Evolutionary conservation across 192 early-diverging fungal species (phyloP).

Genomic region (Backusella liffmaniae): DNA sequence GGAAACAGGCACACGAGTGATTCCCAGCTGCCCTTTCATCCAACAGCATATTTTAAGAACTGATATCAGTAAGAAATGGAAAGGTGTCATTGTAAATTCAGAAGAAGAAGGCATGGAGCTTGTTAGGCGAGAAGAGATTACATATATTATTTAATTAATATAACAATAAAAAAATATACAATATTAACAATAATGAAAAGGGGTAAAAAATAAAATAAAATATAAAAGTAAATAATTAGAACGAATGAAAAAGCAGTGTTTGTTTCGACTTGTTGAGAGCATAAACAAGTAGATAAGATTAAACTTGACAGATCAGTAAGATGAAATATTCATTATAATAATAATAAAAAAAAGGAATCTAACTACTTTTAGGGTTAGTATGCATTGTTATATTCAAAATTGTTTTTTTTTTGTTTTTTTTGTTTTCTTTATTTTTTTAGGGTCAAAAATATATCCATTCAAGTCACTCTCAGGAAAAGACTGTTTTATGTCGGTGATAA

Average conservation of each 20-base stretch:
- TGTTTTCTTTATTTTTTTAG: too few species aligned
- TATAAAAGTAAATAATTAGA: neutral
- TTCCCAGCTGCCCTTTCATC: conserved; percentile 17
- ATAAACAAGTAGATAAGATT: too few species aligned
- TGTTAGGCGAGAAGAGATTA: neutral
- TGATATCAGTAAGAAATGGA: neutral
- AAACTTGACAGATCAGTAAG: neutral
- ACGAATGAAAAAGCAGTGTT: neutral
- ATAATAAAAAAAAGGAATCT: neutral
- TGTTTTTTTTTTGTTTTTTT: too few species aligned
- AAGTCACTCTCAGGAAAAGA: too few species aligned
- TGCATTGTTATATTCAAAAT: too few species aligned
- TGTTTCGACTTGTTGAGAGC: neutral
- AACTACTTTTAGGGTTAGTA: neutral
- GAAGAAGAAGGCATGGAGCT: neutral
- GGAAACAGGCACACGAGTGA: neutral
- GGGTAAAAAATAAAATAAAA: neutral
- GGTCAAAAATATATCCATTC: too few species aligned
- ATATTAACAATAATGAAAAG: neutral
- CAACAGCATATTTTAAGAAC: neutral
- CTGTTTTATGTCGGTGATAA: too few species aligned
- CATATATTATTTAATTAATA: neutral
- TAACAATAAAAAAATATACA: neutral
- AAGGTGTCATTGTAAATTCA: conserved; percentile 1
- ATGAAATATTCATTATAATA: neutral